These are phyloP conservation scores for Acacia confusa DNA, from an alignment of 306 rosid species.

Conservation along the genomic window DNA sequence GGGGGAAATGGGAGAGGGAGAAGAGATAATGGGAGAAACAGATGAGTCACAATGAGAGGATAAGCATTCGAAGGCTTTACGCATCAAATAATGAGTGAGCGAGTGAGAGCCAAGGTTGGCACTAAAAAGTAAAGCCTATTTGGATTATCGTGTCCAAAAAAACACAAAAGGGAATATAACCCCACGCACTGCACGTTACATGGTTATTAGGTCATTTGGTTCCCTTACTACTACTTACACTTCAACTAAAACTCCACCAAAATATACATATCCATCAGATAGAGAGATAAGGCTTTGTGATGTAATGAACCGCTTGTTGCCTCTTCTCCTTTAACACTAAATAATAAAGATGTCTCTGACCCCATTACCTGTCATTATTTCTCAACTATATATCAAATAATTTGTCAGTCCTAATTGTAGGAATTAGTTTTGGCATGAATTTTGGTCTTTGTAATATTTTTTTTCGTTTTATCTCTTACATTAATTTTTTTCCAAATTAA, in stretches of 20 bases:
- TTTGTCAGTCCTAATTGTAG: too few species aligned
- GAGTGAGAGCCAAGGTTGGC: slow-evolving; percentile 8
- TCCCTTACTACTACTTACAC: neutral
- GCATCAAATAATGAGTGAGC: slow-evolving; percentile 20
- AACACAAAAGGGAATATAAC: neutral
- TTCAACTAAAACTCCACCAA: neutral
- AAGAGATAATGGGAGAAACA: slow-evolving; percentile 24
- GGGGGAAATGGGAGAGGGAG: neutral
- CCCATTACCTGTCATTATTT: neutral
- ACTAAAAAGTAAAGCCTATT: slow-evolving; percentile 25
- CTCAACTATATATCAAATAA: slow-evolving; percentile 9
- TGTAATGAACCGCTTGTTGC: slow-evolving; percentile 41
- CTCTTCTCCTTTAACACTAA: slow-evolving; percentile 7
- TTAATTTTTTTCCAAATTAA: too few species aligned
- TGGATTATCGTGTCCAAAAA: slow-evolving; percentile 29
- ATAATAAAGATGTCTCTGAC: slow-evolving; percentile 7
- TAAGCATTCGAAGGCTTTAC: slow-evolving; percentile 46
- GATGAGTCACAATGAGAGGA: slow-evolving; percentile 31
- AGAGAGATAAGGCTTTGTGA: slow-evolving; percentile 39
- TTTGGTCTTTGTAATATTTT: too few species aligned
- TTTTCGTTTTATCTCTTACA: too few species aligned
- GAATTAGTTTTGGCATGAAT: too few species aligned
- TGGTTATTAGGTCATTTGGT: neutral
- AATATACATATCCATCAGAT: neutral
- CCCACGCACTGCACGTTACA: slow-evolving; percentile 15